Percentiles rank a stretch among this genome's conserved stretches.
These are phyloP conservation scores for Chromera velia DNA, from an alignment of 73 alveolate genomes.

Conservation along the genomic window DNA sequence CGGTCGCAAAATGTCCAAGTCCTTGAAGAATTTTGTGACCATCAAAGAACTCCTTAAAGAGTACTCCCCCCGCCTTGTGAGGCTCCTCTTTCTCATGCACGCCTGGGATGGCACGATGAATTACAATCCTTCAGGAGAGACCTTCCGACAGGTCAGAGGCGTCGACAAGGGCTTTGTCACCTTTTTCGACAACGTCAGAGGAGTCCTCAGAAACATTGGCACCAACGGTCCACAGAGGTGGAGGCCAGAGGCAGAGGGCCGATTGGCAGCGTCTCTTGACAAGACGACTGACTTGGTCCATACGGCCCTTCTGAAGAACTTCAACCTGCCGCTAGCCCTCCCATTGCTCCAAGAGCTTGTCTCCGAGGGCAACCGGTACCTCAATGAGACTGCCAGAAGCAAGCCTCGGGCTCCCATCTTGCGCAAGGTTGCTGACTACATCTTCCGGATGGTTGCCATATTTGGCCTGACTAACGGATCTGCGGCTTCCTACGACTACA, in stretches of 20 bases:
- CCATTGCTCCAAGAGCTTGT: not conserved
- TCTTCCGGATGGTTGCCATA: not conserved
- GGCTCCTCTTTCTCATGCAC: constrained; percentile 69
- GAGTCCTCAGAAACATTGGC: not conserved
- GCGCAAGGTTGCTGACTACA: not conserved
- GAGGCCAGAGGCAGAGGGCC: not conserved
- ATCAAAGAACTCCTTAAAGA: constrained; percentile 67
- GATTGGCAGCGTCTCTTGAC: not conserved
- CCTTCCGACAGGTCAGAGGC: not conserved
- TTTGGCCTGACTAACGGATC: no score
- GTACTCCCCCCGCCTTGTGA: constrained; percentile 73
- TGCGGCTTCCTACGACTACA: no score
- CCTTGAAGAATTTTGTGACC: constrained; percentile 93
- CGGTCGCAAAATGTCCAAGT: constrained; percentile 90
- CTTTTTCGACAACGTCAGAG: not conserved
- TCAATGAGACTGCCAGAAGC: not conserved
- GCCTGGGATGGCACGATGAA: constrained; percentile 80
- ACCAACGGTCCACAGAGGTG: not conserved
- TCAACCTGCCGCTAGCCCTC: not conserved
- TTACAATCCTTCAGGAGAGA: constrained; percentile 19
- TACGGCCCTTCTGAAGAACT: not conserved
- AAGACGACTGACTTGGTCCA: not conserved
- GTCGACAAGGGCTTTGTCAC: not conserved
- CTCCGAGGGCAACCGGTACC: not conserved
- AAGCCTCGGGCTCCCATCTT: not conserved